These are phyloP conservation scores for Quercus rubra DNA, from an alignment of 306 rosid species.

Conservation along the genomic window DNA sequence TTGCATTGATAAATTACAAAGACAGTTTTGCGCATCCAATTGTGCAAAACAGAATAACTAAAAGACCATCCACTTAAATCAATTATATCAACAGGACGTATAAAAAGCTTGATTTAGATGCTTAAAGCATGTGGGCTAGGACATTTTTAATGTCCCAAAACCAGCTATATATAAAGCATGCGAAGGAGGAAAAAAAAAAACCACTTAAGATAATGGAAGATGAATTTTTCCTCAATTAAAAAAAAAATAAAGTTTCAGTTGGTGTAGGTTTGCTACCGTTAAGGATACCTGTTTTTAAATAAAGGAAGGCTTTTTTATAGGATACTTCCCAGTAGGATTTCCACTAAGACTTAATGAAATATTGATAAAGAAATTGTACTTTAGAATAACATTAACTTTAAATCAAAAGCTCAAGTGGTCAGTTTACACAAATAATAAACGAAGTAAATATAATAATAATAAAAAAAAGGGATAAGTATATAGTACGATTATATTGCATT, in stretches of 20 bases:
- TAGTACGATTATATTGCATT: conserved; percentile 14
- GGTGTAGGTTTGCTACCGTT: conserved; percentile 49
- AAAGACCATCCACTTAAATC: conserved; percentile 22
- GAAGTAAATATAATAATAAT: background rate
- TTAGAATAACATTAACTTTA: conserved; percentile 8
- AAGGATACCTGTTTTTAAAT: conserved; percentile 51
- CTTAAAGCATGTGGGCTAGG: conserved; percentile 52
- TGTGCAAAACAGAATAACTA: conserved; percentile 19
- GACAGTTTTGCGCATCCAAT: conserved; percentile 25
- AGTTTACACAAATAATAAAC: conserved; percentile 18
- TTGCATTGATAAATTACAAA: conserved; percentile 18
- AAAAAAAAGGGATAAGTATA: background rate
- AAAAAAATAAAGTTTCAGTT: conserved; percentile 15
- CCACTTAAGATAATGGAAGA: conserved; percentile 19
- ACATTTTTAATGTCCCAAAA: conserved; percentile 25
- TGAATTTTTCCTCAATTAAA: conserved; percentile 7
- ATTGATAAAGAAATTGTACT: conserved; percentile 7
- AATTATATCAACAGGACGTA: conserved; percentile 4
- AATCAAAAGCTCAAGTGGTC: conserved; percentile 42
- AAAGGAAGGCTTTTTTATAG: conserved; percentile 26
- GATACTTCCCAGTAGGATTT: conserved; percentile 41
- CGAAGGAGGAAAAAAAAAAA: background rate
- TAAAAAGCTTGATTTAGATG: conserved; percentile 35
- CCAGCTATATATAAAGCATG: conserved; percentile 24
- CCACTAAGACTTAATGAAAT: conserved; percentile 20